phyloP scores from a whole-genome alignment of 2,329 filamentous ascomycete species.

The Phialocephala subalpina region DNA sequence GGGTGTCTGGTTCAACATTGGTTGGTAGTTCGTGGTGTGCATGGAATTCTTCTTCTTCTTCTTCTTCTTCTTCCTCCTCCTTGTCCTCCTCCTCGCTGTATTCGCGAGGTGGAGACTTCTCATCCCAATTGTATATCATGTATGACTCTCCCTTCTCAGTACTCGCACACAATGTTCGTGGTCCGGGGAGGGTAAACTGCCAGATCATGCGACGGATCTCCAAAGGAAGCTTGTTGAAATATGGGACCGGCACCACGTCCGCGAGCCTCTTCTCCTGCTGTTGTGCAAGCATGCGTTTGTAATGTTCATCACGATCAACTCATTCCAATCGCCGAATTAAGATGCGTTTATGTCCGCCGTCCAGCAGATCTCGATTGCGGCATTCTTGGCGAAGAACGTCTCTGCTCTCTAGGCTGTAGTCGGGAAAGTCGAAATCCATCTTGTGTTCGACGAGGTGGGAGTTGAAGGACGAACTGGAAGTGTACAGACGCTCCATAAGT shows the following conservation, averaged over 20 bases:
- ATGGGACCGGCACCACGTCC: background rate
- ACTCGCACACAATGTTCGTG: background rate
- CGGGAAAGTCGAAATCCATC: background rate
- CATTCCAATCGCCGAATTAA: background rate
- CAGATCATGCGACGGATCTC: background rate
- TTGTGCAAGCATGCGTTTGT: background rate
- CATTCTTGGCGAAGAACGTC: background rate
- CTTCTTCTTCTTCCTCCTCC: no score
- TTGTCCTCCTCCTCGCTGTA: background rate
- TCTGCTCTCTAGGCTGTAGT: background rate
- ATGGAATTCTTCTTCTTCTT: no score
- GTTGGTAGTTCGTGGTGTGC: no score
- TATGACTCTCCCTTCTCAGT: background rate
- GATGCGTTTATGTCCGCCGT: background rate
- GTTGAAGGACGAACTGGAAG: background rate
- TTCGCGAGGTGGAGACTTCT: background rate
- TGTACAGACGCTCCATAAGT: no score
- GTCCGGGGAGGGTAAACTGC: background rate
- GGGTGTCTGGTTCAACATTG: no score
- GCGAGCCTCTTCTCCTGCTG: background rate
- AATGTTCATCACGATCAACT: background rate
- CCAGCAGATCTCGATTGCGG: background rate
- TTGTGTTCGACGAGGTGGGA: background rate
- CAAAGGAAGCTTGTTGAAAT: background rate
- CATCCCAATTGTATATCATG: background rate